Evolutionary conservation across 2,329 filamentous ascomycete species (phyloP).

Genomic region (Pseudogymnoascus sp.): DNA sequence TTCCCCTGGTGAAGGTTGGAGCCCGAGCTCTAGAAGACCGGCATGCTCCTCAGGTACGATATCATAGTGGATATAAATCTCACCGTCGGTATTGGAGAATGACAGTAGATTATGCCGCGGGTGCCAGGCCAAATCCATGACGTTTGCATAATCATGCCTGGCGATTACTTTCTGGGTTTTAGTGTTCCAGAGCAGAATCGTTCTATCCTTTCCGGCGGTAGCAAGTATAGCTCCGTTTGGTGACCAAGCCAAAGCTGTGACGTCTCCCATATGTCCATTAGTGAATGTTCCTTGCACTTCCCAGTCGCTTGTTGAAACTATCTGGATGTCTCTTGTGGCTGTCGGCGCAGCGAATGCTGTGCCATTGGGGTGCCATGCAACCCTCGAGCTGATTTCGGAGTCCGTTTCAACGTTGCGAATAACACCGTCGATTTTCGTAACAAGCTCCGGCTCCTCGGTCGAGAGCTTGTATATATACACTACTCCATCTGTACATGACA

Average conservation of each 20-base stretch:
- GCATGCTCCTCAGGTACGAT: conserved; percentile 54
- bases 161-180: conserved; percentile 77
- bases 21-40: conserved; percentile 47
- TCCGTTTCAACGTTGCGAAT: conserved; percentile 74
- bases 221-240: conserved; percentile 86
- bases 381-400: conserved; percentile 64
- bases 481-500: conserved; percentile 82
- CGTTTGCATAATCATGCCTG: conserved; percentile 71
- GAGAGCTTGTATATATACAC: conserved; percentile 85
- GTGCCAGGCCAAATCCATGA: conserved; percentile 86
- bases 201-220: conserved; percentile 60
- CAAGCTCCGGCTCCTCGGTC: conserved; percentile 69
- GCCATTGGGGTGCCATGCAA: conserved; percentile 91
- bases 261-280: conserved; percentile 72
- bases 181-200: conserved; percentile 78
- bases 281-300: conserved; percentile 75
- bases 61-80: conserved; percentile 82
- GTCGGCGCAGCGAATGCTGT: conserved; percentile 83
- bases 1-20: conserved; percentile 77
- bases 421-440: conserved; percentile 78
- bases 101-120: conserved; percentile 80
- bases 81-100: conserved; percentile 87
- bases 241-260: conserved; percentile 87
- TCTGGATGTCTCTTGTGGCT: conserved; percentile 71
- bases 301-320: conserved; percentile 86